phyloP scores from a whole-genome alignment of 108 stramenopile species.

The Cyclotella distinguenda region DNA sequence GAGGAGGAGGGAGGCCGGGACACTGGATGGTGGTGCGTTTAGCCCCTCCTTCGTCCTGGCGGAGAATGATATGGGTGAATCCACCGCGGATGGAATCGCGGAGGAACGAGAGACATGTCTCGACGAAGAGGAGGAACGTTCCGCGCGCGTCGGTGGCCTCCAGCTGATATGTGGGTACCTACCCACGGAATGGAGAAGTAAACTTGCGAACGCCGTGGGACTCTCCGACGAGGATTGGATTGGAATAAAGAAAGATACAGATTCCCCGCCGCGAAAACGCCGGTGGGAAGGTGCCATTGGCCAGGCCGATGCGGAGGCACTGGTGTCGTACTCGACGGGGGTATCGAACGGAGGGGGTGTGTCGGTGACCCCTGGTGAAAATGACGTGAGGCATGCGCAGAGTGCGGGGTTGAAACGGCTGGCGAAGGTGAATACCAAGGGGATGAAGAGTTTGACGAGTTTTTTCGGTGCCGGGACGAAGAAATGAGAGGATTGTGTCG shows the following conservation, averaged over 20 bases:
- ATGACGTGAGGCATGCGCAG: conserved; percentile 35
- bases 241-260: conserved; percentile 5
- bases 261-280: conserved; percentile 4
- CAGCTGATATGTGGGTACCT: conserved; percentile 74
- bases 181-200: conserved; percentile 45
- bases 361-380: conserved; percentile 21
- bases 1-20: conserved; percentile 2
- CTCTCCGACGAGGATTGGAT: conserved; percentile 38
- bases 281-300: conserved; percentile 48
- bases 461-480: conserved; percentile 59
- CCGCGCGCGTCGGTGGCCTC: conserved; percentile 8
- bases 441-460: conserved; percentile 68
- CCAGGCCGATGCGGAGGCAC: conserved; percentile 48
- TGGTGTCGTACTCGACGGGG: conserved; percentile 39
- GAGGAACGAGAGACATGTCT: background rate
- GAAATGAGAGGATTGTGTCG: background rate
- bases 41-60: conserved; percentile 39
- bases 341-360: conserved; percentile 1
- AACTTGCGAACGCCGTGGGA: conserved; percentile 37
- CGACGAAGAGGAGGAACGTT: conserved; percentile 31
- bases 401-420: conserved; percentile 59
- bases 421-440: conserved; percentile 74
- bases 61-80: conserved; percentile 20
- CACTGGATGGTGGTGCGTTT: conserved; percentile 30
- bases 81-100: background rate